Conservation (phyloP, 805 yeast genomes). For the Barnettozyma salicaria region DNA sequence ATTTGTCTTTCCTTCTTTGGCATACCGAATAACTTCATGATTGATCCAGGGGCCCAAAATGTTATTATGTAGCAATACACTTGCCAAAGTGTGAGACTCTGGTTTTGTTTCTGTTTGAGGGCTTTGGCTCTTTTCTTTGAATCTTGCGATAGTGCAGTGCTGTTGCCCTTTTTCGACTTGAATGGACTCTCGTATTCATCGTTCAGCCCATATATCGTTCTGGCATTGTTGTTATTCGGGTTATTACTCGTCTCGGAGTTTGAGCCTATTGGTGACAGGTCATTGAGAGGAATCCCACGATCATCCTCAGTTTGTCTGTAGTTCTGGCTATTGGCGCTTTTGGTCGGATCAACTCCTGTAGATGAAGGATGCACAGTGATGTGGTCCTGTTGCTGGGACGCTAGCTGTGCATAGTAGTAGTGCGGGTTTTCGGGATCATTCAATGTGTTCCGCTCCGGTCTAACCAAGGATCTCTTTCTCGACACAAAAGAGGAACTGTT, state of each 20-base stretch:
- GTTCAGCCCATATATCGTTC: conserved; percentile 53
- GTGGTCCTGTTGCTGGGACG: conserved; percentile 57
- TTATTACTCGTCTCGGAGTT: conserved; percentile 1
- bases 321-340: conserved; percentile 11
- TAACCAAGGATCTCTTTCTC: conserved; percentile 63
- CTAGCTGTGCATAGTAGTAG: conserved; percentile 70
- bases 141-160: conserved; percentile 1
- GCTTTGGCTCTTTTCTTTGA: conserved; percentile 1
- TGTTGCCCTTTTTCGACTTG: conserved; percentile 4
- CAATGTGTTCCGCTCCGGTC: conserved; percentile 73
- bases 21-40: conserved; percentile 70
- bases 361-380: conserved; percentile 61
- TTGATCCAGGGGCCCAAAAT: conserved; percentile 85
- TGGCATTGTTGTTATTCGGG: conserved; percentile 36
- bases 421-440: conserved; percentile 66
- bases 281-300: conserved; percentile 20
- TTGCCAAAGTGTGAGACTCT: conserved; percentile 54
- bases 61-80: conserved; percentile 75
- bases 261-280: conserved; percentile 11
- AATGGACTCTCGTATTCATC: conserved; percentile 41
- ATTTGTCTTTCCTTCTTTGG: conserved; percentile 73
- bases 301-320: conserved; percentile 15
- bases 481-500: conserved; percentile 21
- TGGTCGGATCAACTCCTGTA: conserved; percentile 63
- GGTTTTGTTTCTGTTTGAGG: conserved; percentile 7